phyloP scores from a whole-genome alignment of 2,329 filamentous ascomycete species.

The Dothiorella sarmentorum region DNA sequence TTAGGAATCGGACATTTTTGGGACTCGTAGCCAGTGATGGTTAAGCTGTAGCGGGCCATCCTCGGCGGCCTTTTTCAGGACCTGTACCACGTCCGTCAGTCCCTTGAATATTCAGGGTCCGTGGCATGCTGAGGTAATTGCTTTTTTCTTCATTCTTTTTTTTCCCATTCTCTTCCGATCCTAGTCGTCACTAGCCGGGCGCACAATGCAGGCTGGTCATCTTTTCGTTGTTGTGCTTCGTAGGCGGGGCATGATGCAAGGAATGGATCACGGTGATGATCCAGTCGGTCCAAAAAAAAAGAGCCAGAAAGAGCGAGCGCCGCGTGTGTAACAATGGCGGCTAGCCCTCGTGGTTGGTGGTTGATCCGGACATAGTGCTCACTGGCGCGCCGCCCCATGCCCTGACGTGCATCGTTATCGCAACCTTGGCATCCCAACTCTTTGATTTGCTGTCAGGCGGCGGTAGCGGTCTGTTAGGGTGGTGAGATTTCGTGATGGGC shows the following conservation, averaged over 20 bases:
- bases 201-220: constrained; percentile 3
- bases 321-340: background rate
- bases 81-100: background rate
- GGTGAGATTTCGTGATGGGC: background rate
- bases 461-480: constrained; percentile 3
- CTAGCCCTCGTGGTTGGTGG: constrained; percentile 6
- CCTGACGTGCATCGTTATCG: constrained; percentile 9
- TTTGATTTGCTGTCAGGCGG: constrained; percentile 2
- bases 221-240: constrained; percentile 3
- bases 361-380: constrained; percentile 15
- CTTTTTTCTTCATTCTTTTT: background rate
- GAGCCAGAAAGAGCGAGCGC: background rate
- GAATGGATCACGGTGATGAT: constrained; percentile 1
- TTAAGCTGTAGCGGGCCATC: background rate
- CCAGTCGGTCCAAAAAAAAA: background rate
- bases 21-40: background rate
- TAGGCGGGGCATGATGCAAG: constrained; percentile 1
- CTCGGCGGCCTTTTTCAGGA: background rate
- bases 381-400: constrained; percentile 6
- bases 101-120: constrained; percentile 14
- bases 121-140: background rate
- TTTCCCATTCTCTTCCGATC: background rate
- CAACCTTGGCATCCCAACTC: background rate
- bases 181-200: background rate
- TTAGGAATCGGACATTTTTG: background rate